phyloP scores from a whole-genome alignment of 441 rosid genomes.

The Gossypium gossypioides region DNA sequence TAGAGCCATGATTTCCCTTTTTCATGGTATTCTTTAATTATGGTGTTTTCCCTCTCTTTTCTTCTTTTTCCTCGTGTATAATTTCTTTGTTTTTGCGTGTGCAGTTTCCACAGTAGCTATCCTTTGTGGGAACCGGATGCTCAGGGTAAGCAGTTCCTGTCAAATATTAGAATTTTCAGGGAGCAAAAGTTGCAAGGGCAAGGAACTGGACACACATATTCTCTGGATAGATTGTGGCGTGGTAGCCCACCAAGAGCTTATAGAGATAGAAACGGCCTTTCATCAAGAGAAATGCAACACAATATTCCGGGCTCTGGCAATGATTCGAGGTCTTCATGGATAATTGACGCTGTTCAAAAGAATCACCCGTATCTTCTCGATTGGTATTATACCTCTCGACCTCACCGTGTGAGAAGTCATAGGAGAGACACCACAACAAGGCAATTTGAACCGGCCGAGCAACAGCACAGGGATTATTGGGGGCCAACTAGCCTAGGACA shows the following conservation, averaged over 20 bases:
- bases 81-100: conserved; percentile 5
- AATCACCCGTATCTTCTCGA: conserved; percentile 73
- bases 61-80: not conserved
- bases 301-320: conserved; percentile 23
- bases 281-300: conserved; percentile 43
- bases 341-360: conserved; percentile 50
- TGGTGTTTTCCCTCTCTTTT: not conserved
- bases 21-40: not conserved
- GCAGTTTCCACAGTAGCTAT: conserved; percentile 83
- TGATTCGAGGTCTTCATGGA: conserved; percentile 53
- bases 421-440: conserved; percentile 17
- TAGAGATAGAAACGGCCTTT: conserved; percentile 30
- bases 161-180: conserved; percentile 62
- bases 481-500: conserved; percentile 31
- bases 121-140: conserved; percentile 76
- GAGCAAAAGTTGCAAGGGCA: conserved; percentile 55
- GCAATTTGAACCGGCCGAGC: conserved; percentile 25
- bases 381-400: conserved; percentile 61
- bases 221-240: conserved; percentile 40
- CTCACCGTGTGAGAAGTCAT: conserved; percentile 25
- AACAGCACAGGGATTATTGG: conserved; percentile 39
- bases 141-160: conserved; percentile 70
- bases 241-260: conserved; percentile 39
- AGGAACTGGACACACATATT: conserved; percentile 28
- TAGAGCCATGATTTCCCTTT: not conserved